Evolutionary conservation across 768 basidiomycete genomes (phyloP), one percentile per base, ranked within the genome.

Genomic region (Leccinum boreale): DNA sequence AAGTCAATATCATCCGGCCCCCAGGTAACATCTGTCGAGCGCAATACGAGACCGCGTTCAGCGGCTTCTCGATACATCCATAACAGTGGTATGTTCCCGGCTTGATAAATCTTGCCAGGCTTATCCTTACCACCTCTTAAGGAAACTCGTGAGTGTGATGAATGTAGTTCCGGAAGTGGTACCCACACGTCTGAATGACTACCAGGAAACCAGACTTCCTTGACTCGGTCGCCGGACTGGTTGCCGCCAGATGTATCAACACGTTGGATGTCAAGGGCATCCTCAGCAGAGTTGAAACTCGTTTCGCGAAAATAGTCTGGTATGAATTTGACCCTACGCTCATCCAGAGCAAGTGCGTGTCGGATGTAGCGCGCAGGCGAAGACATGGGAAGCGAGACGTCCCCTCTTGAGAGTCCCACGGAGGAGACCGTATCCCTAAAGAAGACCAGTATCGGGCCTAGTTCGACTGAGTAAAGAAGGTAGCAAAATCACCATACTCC

Each of bases 371-470:
- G 10, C 10, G 84, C 82, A 10, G 78, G 80, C 5, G 74, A 77
- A 0, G 79, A 79, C 66, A 85, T 85, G 0, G 84, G 84, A 2
- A 85, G 72, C 4, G 60, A 63, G 4, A 79, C 71, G 39, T 74
- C 75, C 3, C 78, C 56, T 49, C 48, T 77, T 53, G 84, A 71
- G 36, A 82, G 35, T 10, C 83, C 82, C 19, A 86, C 83, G 1
- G 83, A 85, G 31, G 79, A 77, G 7, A 87, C 84, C 2, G 84
- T 86, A 60, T 87, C 85, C 82, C 84, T 48, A 21, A 48, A 29
- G 4, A 4, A 57, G 7, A 19, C 15, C 24, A 62, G n/a, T 59
- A 23, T 19, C 11, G 3, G 21, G 12, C 31, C n/a, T 26, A 14
- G 29, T 19, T 23, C 4, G 46, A 39, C 19, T 33, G 35, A 9